A percentile compares a stretch with the other conserved stretches of the same genome.
These are phyloP conservation scores for Sanghuangporus sanghuang DNA, from an alignment of 1,284 basidiomycete species.

Conservation along the genomic window DNA sequence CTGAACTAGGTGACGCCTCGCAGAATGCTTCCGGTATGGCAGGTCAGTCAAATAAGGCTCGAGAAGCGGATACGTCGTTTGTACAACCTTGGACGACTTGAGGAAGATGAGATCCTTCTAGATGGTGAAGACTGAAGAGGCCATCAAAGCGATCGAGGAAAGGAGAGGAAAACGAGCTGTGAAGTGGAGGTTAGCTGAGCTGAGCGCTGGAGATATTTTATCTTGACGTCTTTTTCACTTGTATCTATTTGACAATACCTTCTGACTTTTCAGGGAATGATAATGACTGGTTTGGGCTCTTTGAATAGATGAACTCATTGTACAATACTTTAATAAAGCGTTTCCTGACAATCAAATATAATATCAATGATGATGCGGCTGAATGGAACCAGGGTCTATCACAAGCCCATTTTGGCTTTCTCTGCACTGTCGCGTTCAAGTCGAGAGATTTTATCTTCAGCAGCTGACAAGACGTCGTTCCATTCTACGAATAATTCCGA, in stretches of 20 bases:
- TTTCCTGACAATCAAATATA: not conserved
- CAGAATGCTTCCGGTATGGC: not conserved
- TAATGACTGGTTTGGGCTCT: not conserved
- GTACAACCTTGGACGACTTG: conserved; percentile 13
- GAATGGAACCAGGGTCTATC: not conserved
- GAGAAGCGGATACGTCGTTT: not conserved
- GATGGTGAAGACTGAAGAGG: conserved; percentile 11
- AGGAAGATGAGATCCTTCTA: conserved; percentile 14
- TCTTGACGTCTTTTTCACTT: not conserved
- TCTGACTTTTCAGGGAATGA: not conserved
- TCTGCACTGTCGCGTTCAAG: conserved; percentile 58
- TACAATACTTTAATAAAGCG: not conserved
- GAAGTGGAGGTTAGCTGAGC: conserved; percentile 7
- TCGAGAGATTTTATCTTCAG: conserved; percentile 50
- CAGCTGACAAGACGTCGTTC: conserved; percentile 64
- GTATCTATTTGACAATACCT: not conserved
- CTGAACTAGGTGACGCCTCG: not conserved
- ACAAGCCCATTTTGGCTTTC: conserved; percentile 44
- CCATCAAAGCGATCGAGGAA: conserved; percentile 6
- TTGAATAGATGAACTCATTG: not conserved
- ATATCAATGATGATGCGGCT: not conserved
- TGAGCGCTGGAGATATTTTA: not conserved
- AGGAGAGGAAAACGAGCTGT: conserved; percentile 10
- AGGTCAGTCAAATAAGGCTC: not conserved
- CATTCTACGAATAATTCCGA: conserved; percentile 78